Evolutionary conservation across 495 filamentous ascomycete genomes (phyloP).

Genomic region (Friedmanniomyces simplex): DNA sequence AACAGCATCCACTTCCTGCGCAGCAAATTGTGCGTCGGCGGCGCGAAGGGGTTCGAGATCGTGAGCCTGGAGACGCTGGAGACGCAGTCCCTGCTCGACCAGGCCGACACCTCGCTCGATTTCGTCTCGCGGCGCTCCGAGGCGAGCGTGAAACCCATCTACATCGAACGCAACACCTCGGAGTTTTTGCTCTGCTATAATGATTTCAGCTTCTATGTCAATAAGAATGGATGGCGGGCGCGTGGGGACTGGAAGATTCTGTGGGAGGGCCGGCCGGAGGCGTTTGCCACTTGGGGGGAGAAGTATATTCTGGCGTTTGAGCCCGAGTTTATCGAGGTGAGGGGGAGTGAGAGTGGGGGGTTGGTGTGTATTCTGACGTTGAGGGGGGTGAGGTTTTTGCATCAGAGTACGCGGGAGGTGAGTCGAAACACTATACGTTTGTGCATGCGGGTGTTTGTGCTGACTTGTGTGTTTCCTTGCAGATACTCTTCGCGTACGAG

Average conservation of each 20-base stretch:
- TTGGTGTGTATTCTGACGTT: conserved; percentile 88
- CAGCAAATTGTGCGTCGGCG: conserved; percentile 92
- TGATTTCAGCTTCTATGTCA: conserved; percentile 98
- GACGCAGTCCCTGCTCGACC: conserved; percentile 91
- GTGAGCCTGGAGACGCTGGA: conserved; percentile 94
- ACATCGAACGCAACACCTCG: conserved; percentile 90
- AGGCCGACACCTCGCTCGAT: conserved; percentile 95
- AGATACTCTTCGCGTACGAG: conserved; percentile 96
- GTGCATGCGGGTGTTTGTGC: background rate
- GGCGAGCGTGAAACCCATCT: conserved; percentile 80
- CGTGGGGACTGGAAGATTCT: conserved; percentile 92
- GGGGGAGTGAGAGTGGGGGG: conserved; percentile 84
- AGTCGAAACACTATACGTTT: conserved; percentile 28
- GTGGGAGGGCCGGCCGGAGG: conserved; percentile 88
- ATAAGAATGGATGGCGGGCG: conserved; percentile 94
- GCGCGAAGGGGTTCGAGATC: conserved; percentile 90
- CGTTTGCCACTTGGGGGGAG: conserved; percentile 86
- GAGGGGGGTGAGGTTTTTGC: conserved; percentile 93
- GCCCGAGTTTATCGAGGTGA: conserved; percentile 95
- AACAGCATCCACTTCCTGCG: conserved; percentile 95
- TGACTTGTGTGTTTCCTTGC: conserved; percentile 20
- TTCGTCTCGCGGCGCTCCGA: conserved; percentile 81
- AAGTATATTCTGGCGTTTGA: conserved; percentile 92
- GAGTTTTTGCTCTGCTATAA: conserved; percentile 98
- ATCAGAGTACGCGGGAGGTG: conserved; percentile 93